Evolutionary conservation across 2,329 filamentous ascomycete species (phyloP).

Genomic region (Paecilomyces fulvus): DNA sequence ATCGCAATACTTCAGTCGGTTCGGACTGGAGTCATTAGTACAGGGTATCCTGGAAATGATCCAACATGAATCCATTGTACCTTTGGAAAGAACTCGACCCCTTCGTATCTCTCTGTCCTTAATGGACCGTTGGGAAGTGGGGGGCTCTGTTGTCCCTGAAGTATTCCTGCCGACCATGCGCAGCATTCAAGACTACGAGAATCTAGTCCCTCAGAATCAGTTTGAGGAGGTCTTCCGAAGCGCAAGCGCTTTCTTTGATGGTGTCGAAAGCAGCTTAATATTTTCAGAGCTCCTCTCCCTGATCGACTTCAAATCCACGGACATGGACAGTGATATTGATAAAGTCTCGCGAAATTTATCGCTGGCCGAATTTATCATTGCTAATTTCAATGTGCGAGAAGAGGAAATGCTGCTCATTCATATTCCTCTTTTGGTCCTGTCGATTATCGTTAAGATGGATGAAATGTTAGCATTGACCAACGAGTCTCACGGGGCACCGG

Average conservation of each 20-base stretch:
- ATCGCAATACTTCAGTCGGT: conserved; percentile 74
- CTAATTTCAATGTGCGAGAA: conserved; percentile 86
- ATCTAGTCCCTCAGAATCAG: conserved; percentile 56
- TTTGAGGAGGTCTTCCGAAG: conserved; percentile 84
- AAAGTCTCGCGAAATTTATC: conserved; percentile 55
- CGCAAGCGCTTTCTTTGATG: conserved; percentile 93
- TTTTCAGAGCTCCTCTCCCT: conserved; percentile 73
- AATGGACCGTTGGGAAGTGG: conserved; percentile 98
- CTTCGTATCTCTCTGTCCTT: conserved; percentile 89
- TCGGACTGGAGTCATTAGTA: conserved; percentile 66
- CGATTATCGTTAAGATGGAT: conserved; percentile 45
- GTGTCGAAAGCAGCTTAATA: conserved; percentile 87
- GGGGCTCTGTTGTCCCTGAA: conserved; percentile 76
- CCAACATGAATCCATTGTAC: conserved; percentile 43
- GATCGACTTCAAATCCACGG: conserved; percentile 44
- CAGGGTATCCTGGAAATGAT: conserved; percentile 72
- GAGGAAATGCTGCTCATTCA: conserved; percentile 91
- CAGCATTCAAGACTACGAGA: conserved; percentile 69
- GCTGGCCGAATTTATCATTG: conserved; percentile 71
- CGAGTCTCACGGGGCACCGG: conserved; percentile 3
- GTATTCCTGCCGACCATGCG: conserved; percentile 80
- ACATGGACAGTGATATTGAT: conserved; percentile 42
- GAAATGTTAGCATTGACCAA: conserved; percentile 16
- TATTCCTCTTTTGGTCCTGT: conserved; percentile 67
- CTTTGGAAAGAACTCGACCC: conserved; percentile 67